These are phyloP conservation scores for Curvularia sp. DNA, from an alignment of 2,329 filamentous ascomycete species.

Conservation along the genomic window DNA sequence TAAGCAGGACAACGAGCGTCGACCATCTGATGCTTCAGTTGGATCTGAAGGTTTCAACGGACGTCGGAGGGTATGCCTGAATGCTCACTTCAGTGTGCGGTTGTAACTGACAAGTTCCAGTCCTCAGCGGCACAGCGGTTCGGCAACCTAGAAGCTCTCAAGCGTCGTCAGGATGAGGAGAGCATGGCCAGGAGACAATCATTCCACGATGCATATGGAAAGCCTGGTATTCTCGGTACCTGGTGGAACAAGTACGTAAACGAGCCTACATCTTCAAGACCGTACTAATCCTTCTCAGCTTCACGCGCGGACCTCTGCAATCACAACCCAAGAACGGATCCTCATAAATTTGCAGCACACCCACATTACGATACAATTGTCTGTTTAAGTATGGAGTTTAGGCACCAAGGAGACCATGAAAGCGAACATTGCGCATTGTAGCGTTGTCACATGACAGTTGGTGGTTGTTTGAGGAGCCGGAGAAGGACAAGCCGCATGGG, in stretches of 20 bases:
- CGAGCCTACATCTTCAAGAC: too few relatives aligned
- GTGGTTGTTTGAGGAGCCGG: too few relatives aligned
- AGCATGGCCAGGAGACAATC: conserved; percentile 39
- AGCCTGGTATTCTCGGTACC: conserved; percentile 41
- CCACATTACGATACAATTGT: not conserved
- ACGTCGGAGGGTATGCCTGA: conserved; percentile 39
- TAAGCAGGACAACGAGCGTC: conserved; percentile 43
- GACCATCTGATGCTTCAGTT: conserved; percentile 42
- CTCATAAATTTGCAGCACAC: not conserved
- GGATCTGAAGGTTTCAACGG: conserved; percentile 30
- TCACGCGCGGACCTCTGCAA: conserved; percentile 38
- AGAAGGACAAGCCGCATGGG: not conserved
- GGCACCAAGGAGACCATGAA: not conserved
- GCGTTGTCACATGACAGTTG: not conserved
- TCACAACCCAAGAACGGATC: not conserved
- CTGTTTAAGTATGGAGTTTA: too few relatives aligned
- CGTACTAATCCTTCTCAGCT: not conserved
- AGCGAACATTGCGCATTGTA: not conserved
- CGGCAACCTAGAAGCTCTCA: conserved; percentile 43
- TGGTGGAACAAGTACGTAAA: conserved; percentile 46
- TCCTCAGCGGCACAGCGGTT: conserved; percentile 43
- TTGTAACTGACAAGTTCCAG: conserved; percentile 23
- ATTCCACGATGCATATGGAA: conserved; percentile 44
- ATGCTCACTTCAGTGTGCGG: not conserved
- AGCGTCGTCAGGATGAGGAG: conserved; percentile 41